Evolutionary conservation across 495 filamentous ascomycete genomes (phyloP).

Genomic region (Penicillium salamii): DNA sequence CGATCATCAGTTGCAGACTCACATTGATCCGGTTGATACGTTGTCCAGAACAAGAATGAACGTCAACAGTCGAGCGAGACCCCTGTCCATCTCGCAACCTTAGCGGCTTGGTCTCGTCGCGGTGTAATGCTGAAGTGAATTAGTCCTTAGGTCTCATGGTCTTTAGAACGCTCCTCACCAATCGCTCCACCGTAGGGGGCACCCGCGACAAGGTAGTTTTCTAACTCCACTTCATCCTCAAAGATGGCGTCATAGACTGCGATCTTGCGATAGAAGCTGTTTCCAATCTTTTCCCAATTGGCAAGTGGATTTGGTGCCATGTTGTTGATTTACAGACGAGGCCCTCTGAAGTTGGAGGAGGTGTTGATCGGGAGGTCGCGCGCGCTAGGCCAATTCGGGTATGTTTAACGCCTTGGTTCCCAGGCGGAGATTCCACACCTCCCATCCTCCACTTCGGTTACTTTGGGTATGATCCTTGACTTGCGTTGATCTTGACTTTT

Average conservation of each 20-base stretch:
- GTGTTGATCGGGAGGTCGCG: slow-evolving; percentile 18
- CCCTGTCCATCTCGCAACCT: slow-evolving; percentile 68
- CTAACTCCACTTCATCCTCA: slow-evolving; percentile 86
- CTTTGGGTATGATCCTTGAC: not conserved
- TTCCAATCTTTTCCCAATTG: slow-evolving; percentile 89
- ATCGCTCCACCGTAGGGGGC: slow-evolving; percentile 94
- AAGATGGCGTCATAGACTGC: slow-evolving; percentile 91
- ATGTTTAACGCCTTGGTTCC: slow-evolving; percentile 1
- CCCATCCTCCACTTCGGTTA: not conserved
- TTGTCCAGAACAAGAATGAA: slow-evolving; percentile 90
- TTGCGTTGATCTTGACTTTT: not conserved
- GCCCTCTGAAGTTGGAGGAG: not conserved
- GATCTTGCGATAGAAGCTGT: slow-evolving; percentile 90
- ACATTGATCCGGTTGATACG: slow-evolving; percentile 70
- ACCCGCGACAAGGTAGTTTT: slow-evolving; percentile 88
- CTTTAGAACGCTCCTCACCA: slow-evolving; percentile 51
- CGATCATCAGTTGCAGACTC: slow-evolving; percentile 14
- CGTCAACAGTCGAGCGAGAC: slow-evolving; percentile 81
- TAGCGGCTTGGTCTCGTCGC: slow-evolving; percentile 81
- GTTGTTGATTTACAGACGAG: slow-evolving; percentile 11
- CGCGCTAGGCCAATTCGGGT: slow-evolving; percentile 17
- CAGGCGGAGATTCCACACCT: slow-evolving; percentile 5
- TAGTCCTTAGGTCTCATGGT: not conserved
- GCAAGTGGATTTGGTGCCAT: slow-evolving; percentile 67
- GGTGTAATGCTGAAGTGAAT: slow-evolving; percentile 67